These are phyloP conservation scores for Globisporangium sylvaticum DNA, from an alignment of 352 stramenopile genomes.

Conservation along the genomic window DNA sequence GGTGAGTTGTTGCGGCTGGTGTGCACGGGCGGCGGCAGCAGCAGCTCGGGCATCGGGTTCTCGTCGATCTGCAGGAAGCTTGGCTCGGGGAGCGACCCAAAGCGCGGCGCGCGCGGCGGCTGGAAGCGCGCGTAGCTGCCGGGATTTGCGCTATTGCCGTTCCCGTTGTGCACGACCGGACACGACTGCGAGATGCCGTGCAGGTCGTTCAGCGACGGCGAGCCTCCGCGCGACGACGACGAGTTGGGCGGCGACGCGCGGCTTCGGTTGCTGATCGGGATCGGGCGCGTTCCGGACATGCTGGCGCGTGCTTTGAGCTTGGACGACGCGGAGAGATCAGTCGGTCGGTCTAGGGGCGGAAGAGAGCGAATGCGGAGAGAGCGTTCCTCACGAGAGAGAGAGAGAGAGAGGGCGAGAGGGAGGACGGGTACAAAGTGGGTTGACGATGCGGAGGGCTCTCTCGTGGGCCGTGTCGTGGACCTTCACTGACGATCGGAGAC, in stretches of 20 bases:
- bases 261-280: slow-evolving; percentile 17
- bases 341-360: not conserved
- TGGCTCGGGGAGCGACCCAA: slow-evolving; percentile 63
- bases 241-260: slow-evolving; percentile 14
- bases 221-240: slow-evolving; percentile 15
- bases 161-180: slow-evolving; percentile 45
- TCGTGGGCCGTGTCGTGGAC: not conserved
- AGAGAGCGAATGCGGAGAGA: not conserved
- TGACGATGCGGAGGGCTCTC: too few relatives aligned
- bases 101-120: slow-evolving; percentile 45
- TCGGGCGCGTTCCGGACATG: slow-evolving; percentile 15
- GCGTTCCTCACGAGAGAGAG: slow-evolving; percentile 4
- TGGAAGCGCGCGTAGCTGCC: slow-evolving; percentile 23
- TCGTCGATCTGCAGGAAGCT: slow-evolving; percentile 44
- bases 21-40: slow-evolving; percentile 43
- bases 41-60: slow-evolving; percentile 51
- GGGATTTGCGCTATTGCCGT: slow-evolving; percentile 17
- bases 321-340: not conserved
- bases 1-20: slow-evolving; percentile 18
- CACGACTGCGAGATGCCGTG: slow-evolving; percentile 55
- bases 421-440: not conserved
- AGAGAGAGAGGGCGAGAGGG: slow-evolving; percentile 8
- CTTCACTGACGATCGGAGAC: not conserved
- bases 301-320: not conserved
- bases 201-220: slow-evolving; percentile 20